Evolutionary conservation across 2,329 filamentous ascomycete species (phyloP).

Genomic region (Trichoderma sp.): DNA sequence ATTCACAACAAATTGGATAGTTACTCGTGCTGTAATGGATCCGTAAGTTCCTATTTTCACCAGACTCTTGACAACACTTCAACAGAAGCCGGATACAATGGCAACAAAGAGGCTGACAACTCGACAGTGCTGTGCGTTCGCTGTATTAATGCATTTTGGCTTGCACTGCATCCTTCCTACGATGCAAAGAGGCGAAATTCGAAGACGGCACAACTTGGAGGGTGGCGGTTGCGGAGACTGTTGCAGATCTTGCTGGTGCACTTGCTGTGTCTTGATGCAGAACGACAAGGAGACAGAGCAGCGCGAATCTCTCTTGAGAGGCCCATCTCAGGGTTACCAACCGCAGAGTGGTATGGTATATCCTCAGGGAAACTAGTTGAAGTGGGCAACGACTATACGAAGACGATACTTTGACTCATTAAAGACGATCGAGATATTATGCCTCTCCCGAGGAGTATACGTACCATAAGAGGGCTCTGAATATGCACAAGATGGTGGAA

Average conservation of each 20-base stretch:
- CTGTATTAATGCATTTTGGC: constrained; percentile 45
- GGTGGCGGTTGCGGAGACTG: constrained; percentile 50
- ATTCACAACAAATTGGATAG: constrained; percentile 46
- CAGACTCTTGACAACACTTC: too few species aligned
- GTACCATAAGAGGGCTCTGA: not conserved
- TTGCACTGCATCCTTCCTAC: constrained; percentile 49
- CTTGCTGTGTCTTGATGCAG: constrained; percentile 51
- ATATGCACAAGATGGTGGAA: not conserved
- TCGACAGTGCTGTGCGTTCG: constrained; percentile 49
- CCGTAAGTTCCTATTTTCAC: constrained; percentile 41
- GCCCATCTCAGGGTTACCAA: constrained; percentile 31
- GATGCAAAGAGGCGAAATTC: constrained; percentile 52
- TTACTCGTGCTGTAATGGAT: constrained; percentile 53
- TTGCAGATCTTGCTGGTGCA: constrained; percentile 50
- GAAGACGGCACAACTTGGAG: constrained; percentile 50
- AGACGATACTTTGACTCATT: not conserved
- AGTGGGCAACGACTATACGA: not conserved
- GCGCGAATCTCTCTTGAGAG: constrained; percentile 38
- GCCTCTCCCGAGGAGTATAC: not conserved
- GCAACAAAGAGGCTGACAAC: constrained; percentile 20
- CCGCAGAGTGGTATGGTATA: constrained; percentile 32
- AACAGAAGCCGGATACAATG: not conserved
- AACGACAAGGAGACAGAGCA: constrained; percentile 52
- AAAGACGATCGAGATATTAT: not conserved
- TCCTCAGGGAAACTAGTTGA: not conserved